These are phyloP conservation scores for Sporormia fimetaria DNA, from an alignment of 495 filamentous ascomycete species.

Conservation along the genomic window DNA sequence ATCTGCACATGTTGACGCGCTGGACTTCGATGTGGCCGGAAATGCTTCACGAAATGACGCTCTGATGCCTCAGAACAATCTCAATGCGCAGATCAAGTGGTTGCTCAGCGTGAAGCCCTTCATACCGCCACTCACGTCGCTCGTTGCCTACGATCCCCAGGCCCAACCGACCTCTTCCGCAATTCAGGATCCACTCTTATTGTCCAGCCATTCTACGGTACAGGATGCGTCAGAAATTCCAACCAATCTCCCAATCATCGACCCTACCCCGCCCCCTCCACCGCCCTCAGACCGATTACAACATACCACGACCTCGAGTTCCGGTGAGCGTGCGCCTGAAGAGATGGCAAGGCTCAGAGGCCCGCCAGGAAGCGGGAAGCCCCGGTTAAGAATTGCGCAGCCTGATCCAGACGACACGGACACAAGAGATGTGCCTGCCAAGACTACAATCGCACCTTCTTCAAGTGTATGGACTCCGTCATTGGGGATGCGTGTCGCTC, in stretches of 20 bases:
- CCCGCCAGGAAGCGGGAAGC: conserved; percentile 39
- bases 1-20: conserved; percentile 5
- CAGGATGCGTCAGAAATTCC: conserved; percentile 12
- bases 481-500: too few species aligned
- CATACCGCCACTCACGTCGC: conserved; percentile 23
- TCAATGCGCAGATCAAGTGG: conserved; percentile 48
- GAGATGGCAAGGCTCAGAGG: conserved; percentile 50
- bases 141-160: conserved; percentile 18
- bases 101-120: conserved; percentile 40
- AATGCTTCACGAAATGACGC: conserved; percentile 22
- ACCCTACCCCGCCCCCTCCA: conserved; percentile 8
- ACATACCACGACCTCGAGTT: conserved; percentile 2
- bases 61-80: conserved; percentile 57
- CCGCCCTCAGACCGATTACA: neutral
- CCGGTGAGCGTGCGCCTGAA: conserved; percentile 14
- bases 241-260: neutral
- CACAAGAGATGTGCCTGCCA: too few species aligned
- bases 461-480: too few species aligned
- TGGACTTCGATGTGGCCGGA: conserved; percentile 7
- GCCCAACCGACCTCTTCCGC: conserved; percentile 10
- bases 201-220: neutral
- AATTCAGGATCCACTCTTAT: conserved; percentile 4
- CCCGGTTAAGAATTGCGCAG: too few species aligned
- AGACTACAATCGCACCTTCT: too few species aligned
- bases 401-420: too few species aligned